phyloP scores from a whole-genome alignment of 768 basidiomycete genomes.

The Russula sp. region DNA sequence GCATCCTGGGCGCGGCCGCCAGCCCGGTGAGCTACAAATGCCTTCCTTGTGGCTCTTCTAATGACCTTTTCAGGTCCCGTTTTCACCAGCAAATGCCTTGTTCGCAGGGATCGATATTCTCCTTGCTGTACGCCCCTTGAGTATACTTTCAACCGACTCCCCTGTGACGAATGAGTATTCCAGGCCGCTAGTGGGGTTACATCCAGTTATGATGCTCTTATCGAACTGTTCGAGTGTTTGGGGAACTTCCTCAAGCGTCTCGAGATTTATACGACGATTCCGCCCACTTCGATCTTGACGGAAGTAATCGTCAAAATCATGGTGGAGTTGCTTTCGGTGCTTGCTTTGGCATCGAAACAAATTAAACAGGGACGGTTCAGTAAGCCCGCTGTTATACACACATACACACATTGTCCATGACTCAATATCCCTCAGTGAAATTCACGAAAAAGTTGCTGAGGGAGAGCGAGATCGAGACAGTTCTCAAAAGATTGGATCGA shows the following conservation, averaged over 20 bases:
- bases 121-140: background rate
- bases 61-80: background rate
- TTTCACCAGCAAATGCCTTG: background rate
- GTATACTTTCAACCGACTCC: background rate
- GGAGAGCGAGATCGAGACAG: conserved; percentile 4
- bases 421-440: background rate
- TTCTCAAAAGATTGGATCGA: background rate
- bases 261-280: background rate
- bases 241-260: conserved; percentile 4
- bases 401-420: background rate
- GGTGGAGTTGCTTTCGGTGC: background rate
- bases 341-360: conserved; percentile 6
- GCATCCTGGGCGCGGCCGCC: background rate
- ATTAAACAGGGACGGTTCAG: conserved; percentile 10
- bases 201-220: conserved; percentile 8
- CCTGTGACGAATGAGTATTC: background rate
- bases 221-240: background rate
- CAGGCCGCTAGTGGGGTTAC: background rate
- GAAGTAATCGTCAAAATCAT: conserved; percentile 2
- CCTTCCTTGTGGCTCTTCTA: too few relatives aligned
- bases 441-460: background rate
- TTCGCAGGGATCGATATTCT: background rate
- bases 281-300: background rate
- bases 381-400: background rate
- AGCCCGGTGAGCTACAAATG: background rate